Base-by-base conservation (phyloP, 2,329 filamentous ascomycete genomes). In the Rhinocladiella mackenziei region DNA sequence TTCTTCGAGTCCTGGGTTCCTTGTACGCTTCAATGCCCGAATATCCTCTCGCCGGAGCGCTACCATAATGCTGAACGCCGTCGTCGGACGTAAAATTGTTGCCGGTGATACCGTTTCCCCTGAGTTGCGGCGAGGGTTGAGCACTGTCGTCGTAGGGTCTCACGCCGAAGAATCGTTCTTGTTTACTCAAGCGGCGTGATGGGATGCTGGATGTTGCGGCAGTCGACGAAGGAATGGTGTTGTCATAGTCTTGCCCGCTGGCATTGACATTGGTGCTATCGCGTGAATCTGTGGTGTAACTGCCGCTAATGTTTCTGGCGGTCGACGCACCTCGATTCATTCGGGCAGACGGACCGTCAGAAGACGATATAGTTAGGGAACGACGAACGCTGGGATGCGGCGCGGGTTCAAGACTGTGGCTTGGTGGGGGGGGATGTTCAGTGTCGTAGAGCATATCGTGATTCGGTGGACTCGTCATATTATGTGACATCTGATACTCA, bases 1-100 rank as follows among this genome's bases (percentile, higher is more conserved):
- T 45, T 38, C 57, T 50, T 36, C 57, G 56, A 37, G 57, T 54
- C 46, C 49, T 57, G 11, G 56, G 53, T 39, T 58, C 58, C 23
- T 53, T 48, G 39, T 63, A 63, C 6, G 61, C 60, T 37, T 64
- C 60, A 17, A 63, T 57, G 11, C 61, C 59, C 5, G 51, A 51
- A 48, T 64, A 64, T 31, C 61, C 48, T 22, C 31, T 36, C 22
- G 13, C n/a, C 14, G 17, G n/a, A n/a, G 22, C 18, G 13, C 25
- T 37, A 7, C 31, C 15, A n/a, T 39, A 15, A 9, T 39, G 20
- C n/a, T 30, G 11, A 8, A n/a, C n/a, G n/a, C n/a, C n/a, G n/a
- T n/a, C n/a, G n/a, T n/a, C n/a, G n/a, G 32, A 19, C n/a, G 23
- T 26, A 36, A 31, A 39, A 6, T 46, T 36, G 9, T 49, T 47